A percentile compares a stretch with the other conserved stretches of the same genome.
Evolutionary conservation across 208 protist species (phyloP).

Genomic region (Trypanosoma scelopori): DNA sequence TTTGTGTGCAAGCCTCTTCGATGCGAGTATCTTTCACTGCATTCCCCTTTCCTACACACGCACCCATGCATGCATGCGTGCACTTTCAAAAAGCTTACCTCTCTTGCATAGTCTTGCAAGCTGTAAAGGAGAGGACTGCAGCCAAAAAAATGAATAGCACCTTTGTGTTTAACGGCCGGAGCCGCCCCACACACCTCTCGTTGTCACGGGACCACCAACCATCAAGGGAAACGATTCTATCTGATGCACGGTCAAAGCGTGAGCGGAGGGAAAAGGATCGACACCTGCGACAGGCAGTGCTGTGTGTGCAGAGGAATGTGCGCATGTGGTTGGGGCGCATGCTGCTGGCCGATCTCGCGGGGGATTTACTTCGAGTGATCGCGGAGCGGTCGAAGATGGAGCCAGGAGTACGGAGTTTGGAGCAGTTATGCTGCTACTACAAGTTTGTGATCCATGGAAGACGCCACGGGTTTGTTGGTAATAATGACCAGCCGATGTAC

Average conservation of each 20-base stretch:
- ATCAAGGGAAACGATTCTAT: slow-evolving; percentile 44
- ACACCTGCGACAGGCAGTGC: slow-evolving; percentile 32
- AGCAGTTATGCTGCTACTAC: slow-evolving; percentile 22
- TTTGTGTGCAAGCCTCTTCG: no score
- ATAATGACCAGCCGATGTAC: background rate
- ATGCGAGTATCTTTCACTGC: no score
- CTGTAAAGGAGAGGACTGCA: background rate
- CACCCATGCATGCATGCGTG: no score
- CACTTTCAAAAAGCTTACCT: no score
- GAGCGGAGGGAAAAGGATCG: slow-evolving; percentile 48
- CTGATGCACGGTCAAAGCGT: slow-evolving; percentile 49
- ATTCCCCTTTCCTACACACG: no score
- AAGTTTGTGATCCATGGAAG: slow-evolving; percentile 21
- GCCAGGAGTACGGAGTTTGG: background rate
- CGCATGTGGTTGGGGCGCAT: slow-evolving; percentile 39
- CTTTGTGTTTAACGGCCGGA: slow-evolving; percentile 62
- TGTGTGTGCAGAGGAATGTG: slow-evolving; percentile 45
- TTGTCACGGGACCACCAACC: slow-evolving; percentile 67
- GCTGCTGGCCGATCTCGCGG: slow-evolving; percentile 27
- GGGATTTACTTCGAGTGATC: slow-evolving; percentile 6
- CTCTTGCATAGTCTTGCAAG: no score
- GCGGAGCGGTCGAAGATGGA: background rate
- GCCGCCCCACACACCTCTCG: slow-evolving; percentile 52
- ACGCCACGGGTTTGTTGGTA: background rate
- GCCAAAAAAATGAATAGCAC: slow-evolving; percentile 23